phyloP scores from a whole-genome alignment of 2,329 filamentous ascomycete genomes.

The Aspergillus tamarii region DNA sequence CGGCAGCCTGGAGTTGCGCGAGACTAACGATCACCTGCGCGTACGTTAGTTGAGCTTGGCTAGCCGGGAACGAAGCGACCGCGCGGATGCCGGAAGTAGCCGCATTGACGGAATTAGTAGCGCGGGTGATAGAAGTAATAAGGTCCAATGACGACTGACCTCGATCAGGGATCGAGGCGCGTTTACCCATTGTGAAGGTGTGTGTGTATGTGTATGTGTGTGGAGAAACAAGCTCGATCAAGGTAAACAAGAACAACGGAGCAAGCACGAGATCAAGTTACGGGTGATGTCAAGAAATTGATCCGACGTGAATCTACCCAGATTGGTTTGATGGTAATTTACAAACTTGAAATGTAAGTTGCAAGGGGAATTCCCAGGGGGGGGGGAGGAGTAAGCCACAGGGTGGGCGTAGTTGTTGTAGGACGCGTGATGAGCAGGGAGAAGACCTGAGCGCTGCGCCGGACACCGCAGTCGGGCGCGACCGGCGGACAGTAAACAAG shows the following conservation, averaged over 20 bases:
- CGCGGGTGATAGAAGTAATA: slow-evolving; percentile 16
- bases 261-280: background rate
- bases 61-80: background rate
- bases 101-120: slow-evolving; percentile 12
- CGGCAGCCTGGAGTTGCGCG: slow-evolving; percentile 75
- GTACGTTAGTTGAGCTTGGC: slow-evolving; percentile 30
- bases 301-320: background rate
- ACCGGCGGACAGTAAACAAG: slow-evolving; percentile 5
- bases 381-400: background rate
- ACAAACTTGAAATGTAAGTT: background rate
- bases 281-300: background rate
- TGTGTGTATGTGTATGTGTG: background rate
- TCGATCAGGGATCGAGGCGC: slow-evolving; percentile 2
- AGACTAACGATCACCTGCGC: slow-evolving; percentile 74
- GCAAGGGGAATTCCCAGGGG: background rate
- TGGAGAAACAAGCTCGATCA: background rate
- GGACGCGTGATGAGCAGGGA: slow-evolving; percentile 16
- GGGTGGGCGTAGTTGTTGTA: slow-evolving; percentile 15
- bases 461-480: slow-evolving; percentile 8
- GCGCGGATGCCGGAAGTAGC: slow-evolving; percentile 14
- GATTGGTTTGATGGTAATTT: background rate
- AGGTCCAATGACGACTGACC: slow-evolving; percentile 13
- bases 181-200: slow-evolving; percentile 6
- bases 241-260: background rate
- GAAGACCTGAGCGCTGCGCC: slow-evolving; percentile 5